Evolutionary conservation across 148 eudicot species (phyloP), one percentile per base, ranked within the genome.

Genomic region (Vaccinium darrowii): DNA sequence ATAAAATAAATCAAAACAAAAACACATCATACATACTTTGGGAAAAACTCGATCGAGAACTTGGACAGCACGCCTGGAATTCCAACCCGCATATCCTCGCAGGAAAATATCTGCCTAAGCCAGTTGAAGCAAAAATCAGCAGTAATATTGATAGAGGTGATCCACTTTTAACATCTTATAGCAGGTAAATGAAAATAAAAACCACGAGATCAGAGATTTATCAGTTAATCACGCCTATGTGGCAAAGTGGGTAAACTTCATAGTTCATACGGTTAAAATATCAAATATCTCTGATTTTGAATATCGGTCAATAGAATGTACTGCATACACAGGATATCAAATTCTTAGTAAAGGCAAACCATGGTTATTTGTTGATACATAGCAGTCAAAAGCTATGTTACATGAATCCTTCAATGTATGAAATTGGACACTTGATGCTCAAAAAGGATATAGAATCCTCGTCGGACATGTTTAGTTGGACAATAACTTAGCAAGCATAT

Each of bases 71-170:
- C 84, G 87, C 82, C 93, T 86, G 16, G 94, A 91, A 60, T 92
- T 92, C 94, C 94, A 92, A 73, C 90, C 92, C 74, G 82, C 82
- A 78, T 91, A 92, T 58, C 94, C 94, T 85, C 94, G 89, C 82
- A 92, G 2, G 21, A 91, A 39, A 60, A 90, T 78, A 60, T 92
- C 94, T 63, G 93, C 93, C 94, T 92, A 80, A 12, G 1, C 33
- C 82, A 78, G 69, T 81, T 82, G 71, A 86, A 83, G 56, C 19
- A 18, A 54, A 81, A 72, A 53, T 79, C 65, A 62, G 53, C n/a
- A 73, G 62, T 27, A 15, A 8, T 21, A 15, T 33, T 62, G 43
- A 30, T 3, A 7, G 43, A 80, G n/a, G 62, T 57, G 60, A 53
- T 52, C 27, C 11, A 76, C 9, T 21, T 47, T 30, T 27, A 79